Base-by-base conservation (phyloP, 805 yeast species). In the Candida yuanshanica region DNA sequence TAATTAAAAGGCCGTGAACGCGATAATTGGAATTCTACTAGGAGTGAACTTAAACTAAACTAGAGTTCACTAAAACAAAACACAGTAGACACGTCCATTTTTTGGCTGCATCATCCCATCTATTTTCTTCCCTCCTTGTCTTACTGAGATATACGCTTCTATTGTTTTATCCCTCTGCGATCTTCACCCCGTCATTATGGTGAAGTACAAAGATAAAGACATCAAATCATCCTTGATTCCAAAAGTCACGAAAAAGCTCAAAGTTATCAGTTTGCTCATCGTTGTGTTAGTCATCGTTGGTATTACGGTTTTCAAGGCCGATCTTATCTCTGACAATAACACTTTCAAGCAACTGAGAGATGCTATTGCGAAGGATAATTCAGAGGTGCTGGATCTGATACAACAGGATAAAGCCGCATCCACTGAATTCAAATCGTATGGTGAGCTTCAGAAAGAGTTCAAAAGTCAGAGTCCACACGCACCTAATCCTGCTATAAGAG, bases 171-270 rank as follows among this genome's bases (percentile, higher is more conserved):
- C n/a, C n/a, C n/a, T n/a, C n/a, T n/a, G n/a, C 29, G 8, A 14
- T 8, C 29, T 5, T 20, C 14, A 12, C 21, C 21, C 33, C 33
- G 14, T 31, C 12, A 14, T 25, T 13, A 26, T 26, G 38, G 31
- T 14, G 6, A 25, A 36, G 14, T 36, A 36, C 25, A 36, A 36
- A 26, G 38, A 36, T 14, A 36, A 36, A n/a, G 20, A 26, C 14
- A 25, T 36, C 1, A 9, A 13, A 6, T 9, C n/a, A 12, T 9
- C 7, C 4, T 26, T 36, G 14, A 13, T 36, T n/a, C 38, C 38
- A 25, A n/a, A n/a, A 12, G 12, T 21, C 11, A 17, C n/a, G 14
- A 36, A 16, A 11, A 36, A 33, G 14, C 23, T n/a, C 11, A 11
- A 26, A 18, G 17, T n/a, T 24, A 13, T 13, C 20, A 20, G 21